phyloP scores from a whole-genome alignment of 208 protist genomes.

The Trypanosoma platydactyli region DNA sequence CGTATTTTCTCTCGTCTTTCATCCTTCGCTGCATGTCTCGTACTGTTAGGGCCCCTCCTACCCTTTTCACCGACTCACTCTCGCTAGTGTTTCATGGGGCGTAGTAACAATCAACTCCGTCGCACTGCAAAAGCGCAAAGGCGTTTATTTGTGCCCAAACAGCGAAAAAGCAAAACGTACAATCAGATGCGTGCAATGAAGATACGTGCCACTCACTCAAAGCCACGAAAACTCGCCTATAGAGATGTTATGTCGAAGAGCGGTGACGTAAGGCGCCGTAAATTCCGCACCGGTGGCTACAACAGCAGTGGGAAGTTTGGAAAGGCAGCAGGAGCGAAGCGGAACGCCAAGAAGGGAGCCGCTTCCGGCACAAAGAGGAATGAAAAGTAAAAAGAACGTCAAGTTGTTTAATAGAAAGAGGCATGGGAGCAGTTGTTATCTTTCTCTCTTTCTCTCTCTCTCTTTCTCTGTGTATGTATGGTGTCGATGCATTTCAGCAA shows the following conservation, averaged over 20 bases:
- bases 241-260: slow-evolving; percentile 64
- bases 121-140: slow-evolving; percentile 60
- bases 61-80: no score
- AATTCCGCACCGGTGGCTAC: slow-evolving; percentile 77
- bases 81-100: slow-evolving; percentile 47
- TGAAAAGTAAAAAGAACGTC: neutral
- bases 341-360: slow-evolving; percentile 45
- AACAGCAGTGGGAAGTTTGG: slow-evolving; percentile 80
- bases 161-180: slow-evolving; percentile 79
- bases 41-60: neutral
- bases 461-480: slow-evolving; percentile 11
- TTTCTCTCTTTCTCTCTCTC: slow-evolving; percentile 4
- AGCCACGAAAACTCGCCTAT: slow-evolving; percentile 72
- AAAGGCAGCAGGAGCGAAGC: slow-evolving; percentile 64
- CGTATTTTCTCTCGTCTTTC: neutral
- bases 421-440: neutral
- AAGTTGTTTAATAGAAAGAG: neutral
- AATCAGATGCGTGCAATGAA: slow-evolving; percentile 67
- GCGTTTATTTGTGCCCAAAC: slow-evolving; percentile 69
- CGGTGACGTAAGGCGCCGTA: slow-evolving; percentile 55
- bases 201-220: slow-evolving; percentile 42
- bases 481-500: slow-evolving; percentile 7
- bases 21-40: neutral
- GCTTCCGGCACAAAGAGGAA: slow-evolving; percentile 18
- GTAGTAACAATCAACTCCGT: slow-evolving; percentile 86